phyloP scores from a whole-genome alignment of 345 rosid species.

The Hypericum androsaemum region DNA sequence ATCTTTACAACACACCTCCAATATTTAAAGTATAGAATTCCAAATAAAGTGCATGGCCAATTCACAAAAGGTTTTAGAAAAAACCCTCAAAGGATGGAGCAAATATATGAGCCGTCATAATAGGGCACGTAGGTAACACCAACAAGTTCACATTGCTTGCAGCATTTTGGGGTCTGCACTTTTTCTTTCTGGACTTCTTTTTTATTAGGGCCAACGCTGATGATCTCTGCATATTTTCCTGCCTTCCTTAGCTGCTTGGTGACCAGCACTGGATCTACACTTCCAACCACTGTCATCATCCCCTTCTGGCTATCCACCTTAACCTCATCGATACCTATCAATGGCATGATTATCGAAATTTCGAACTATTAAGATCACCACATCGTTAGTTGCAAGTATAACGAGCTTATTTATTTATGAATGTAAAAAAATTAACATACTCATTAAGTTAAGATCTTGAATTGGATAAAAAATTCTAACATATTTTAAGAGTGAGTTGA shows the following conservation, averaged over 20 bases:
- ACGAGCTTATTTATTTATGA: too few species aligned
- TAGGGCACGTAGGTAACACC: not conserved
- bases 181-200: not conserved
- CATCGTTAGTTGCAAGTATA: too few species aligned
- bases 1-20: too few species aligned
- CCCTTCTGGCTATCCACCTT: slow-evolving; percentile 12
- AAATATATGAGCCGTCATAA: not conserved
- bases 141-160: slow-evolving; percentile 5
- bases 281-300: slow-evolving; percentile 12
- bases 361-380: too few species aligned
- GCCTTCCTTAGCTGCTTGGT: slow-evolving; percentile 7
- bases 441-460: too few species aligned
- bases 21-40: too few species aligned
- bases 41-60: too few species aligned
- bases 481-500: too few species aligned
- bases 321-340: slow-evolving; percentile 12
- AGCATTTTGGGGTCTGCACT: not conserved
- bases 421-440: too few species aligned
- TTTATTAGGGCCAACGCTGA: slow-evolving; percentile 9
- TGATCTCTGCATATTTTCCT: not conserved
- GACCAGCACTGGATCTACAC: slow-evolving; percentile 7
- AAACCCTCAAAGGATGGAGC: slow-evolving; percentile 4
- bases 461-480: too few species aligned
- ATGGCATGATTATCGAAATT: too few species aligned
- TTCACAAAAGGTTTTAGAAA: too few species aligned